Percentiles rank a stretch among this genome's conserved stretches.
These are phyloP conservation scores for Excoecaria cochinchinensis DNA, from an alignment of 345 rosid genomes.

Conservation along the genomic window DNA sequence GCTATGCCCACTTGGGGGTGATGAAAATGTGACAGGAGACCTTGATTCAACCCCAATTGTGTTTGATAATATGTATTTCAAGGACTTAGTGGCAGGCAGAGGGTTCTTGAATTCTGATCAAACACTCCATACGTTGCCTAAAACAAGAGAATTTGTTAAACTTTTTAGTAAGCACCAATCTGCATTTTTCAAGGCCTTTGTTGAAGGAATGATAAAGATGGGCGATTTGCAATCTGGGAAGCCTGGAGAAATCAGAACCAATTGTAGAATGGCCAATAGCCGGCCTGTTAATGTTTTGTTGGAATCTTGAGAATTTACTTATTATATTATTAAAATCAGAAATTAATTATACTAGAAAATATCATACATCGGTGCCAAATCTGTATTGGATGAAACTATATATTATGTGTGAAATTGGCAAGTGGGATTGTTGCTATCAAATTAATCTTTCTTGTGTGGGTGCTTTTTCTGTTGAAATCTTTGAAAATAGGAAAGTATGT, in stretches of 20 bases:
- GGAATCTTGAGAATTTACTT: constrained; percentile 25
- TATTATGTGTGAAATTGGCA: not conserved
- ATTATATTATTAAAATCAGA: not conserved
- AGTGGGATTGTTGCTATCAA: constrained; percentile 11
- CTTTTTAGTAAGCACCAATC: constrained; percentile 48
- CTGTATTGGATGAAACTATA: not conserved
- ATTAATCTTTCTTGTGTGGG: not conserved
- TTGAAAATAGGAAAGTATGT: not conserved
- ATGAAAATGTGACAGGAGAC: constrained; percentile 61
- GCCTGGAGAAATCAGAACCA: constrained; percentile 70
- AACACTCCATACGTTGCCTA: constrained; percentile 55
- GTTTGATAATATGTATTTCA: constrained; percentile 82
- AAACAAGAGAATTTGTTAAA: constrained; percentile 54
- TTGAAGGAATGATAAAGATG: constrained; percentile 77
- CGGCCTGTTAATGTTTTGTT: constrained; percentile 27
- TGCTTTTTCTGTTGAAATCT: not conserved
- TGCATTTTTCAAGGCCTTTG: constrained; percentile 63
- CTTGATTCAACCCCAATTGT: constrained; percentile 66
- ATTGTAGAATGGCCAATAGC: constrained; percentile 62
- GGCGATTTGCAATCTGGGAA: constrained; percentile 74
- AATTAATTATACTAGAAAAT: not conserved
- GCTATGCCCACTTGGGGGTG: constrained; percentile 73
- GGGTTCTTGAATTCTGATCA: constrained; percentile 92
- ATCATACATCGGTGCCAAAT: not conserved
- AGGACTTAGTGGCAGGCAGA: constrained; percentile 74